phyloP scores from a whole-genome alignment of 116 monocot species.

The Iris pallida region DNA sequence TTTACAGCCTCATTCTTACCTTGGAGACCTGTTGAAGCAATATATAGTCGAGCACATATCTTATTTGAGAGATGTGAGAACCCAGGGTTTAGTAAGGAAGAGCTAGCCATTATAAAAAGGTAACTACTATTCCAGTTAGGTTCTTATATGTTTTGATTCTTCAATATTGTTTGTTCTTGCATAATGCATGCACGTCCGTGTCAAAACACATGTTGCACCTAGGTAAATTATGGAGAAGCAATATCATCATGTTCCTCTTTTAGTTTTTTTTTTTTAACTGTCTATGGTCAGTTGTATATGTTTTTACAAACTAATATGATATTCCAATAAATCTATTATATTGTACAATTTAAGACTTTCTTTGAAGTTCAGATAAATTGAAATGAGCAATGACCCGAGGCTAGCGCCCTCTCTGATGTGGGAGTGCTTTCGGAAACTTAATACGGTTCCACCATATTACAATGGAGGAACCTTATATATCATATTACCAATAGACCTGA shows the following conservation, averaged over 20 bases:
- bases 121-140: neutral
- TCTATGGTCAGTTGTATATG: no score
- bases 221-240: neutral
- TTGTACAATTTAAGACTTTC: no score
- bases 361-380: no score
- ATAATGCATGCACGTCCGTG: no score
- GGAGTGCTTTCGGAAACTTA: no score
- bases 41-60: conserved; percentile 14
- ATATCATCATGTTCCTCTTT: neutral
- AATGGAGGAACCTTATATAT: no score
- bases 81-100: conserved; percentile 20
- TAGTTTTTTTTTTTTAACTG: neutral
- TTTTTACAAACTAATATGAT: no score
- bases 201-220: neutral
- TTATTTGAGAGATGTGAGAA: conserved; percentile 14
- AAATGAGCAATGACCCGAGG: no score
- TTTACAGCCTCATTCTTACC: conserved; percentile 16
- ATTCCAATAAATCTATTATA: no score
- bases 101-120: conserved; percentile 14
- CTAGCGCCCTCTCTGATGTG: no score
- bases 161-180: neutral
- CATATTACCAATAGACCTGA: no score
- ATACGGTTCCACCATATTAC: no score
- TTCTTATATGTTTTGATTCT: neutral
- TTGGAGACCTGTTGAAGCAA: conserved; percentile 3